A percentile compares a stretch with the other conserved stretches of the same genome.
phyloP scores from a whole-genome alignment of 176 grass and related monocot species.

The Calamus simplicifolius region DNA sequence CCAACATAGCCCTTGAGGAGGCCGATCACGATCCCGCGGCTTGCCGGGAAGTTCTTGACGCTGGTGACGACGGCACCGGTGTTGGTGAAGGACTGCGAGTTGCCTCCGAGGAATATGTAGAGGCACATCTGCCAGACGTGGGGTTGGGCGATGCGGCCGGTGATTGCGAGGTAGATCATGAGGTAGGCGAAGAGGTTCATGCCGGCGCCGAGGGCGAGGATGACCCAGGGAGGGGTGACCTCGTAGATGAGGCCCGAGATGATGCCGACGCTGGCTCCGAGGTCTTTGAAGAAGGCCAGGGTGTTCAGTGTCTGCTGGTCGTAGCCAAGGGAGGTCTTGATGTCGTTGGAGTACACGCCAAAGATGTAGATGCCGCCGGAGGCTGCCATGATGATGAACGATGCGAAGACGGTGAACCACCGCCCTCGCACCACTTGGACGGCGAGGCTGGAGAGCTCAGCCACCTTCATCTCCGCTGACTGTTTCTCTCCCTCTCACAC shows the following conservation, averaged over 20 bases:
- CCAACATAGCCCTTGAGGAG: constrained; percentile 76
- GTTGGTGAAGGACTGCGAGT: constrained; percentile 75
- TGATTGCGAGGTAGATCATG: constrained; percentile 65
- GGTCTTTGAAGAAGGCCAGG: constrained; percentile 79
- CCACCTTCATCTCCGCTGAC: too few relatives aligned
- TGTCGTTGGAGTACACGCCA: constrained; percentile 57
- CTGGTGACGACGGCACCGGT: constrained; percentile 52
- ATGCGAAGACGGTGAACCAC: constrained; percentile 79
- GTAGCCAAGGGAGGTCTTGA: constrained; percentile 64
- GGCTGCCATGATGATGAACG: constrained; percentile 56
- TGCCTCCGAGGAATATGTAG: constrained; percentile 62
- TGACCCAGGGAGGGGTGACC: constrained; percentile 48
- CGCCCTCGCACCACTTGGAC: constrained; percentile 34
- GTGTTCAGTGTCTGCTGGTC: constrained; percentile 78
- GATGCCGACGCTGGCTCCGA: constrained; percentile 67
- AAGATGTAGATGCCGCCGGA: constrained; percentile 76
- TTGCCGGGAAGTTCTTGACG: constrained; percentile 74
- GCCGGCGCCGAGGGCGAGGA: constrained; percentile 42
- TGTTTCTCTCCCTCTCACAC: too few relatives aligned
- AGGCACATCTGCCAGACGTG: constrained; percentile 69
- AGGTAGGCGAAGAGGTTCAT: constrained; percentile 75
- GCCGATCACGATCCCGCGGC: constrained; percentile 51
- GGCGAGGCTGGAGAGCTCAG: constrained; percentile 13
- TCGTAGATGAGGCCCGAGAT: constrained; percentile 49
- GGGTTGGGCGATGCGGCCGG: constrained; percentile 25